These are phyloP conservation scores for Hirschfeldia incana DNA, from an alignment of 345 rosid species.

Conservation along the genomic window DNA sequence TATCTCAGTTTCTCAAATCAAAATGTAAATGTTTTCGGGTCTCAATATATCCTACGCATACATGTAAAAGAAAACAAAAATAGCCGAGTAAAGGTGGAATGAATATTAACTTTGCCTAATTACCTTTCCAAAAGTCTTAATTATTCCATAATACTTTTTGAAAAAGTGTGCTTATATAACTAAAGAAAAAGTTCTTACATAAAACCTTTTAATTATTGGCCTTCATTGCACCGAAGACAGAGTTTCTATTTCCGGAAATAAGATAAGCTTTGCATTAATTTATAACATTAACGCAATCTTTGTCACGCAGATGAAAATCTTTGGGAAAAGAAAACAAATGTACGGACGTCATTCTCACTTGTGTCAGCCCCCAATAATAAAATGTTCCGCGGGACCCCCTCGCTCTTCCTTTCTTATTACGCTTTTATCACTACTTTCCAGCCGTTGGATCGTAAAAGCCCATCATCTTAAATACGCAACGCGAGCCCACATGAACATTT, in stretches of 20 bases:
- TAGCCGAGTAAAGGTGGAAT: background rate
- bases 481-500: slow-evolving; percentile 3
- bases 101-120: slow-evolving; percentile 6
- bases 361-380: slow-evolving; percentile 9
- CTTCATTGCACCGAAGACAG: background rate
- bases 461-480: background rate
- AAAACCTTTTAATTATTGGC: background rate
- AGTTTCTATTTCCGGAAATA: slow-evolving; percentile 10
- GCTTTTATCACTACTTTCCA: background rate
- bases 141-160: background rate
- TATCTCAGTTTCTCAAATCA: background rate
- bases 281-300: background rate
- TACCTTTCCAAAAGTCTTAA: background rate
- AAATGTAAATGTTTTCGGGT: background rate
- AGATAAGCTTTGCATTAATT: background rate
- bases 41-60: background rate
- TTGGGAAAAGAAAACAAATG: slow-evolving; percentile 22
- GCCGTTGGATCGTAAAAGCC: slow-evolving; percentile 21
- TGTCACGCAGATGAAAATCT: slow-evolving; percentile 23
- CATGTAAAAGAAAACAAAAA: background rate
- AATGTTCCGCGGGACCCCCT: slow-evolving; percentile 17
- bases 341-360: slow-evolving; percentile 27
- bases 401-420: background rate
- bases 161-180: background rate
- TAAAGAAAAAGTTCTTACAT: background rate